These are phyloP conservation scores for Tricholomella constricta DNA, from an alignment of 768 basidiomycete species.

Conservation along the genomic window DNA sequence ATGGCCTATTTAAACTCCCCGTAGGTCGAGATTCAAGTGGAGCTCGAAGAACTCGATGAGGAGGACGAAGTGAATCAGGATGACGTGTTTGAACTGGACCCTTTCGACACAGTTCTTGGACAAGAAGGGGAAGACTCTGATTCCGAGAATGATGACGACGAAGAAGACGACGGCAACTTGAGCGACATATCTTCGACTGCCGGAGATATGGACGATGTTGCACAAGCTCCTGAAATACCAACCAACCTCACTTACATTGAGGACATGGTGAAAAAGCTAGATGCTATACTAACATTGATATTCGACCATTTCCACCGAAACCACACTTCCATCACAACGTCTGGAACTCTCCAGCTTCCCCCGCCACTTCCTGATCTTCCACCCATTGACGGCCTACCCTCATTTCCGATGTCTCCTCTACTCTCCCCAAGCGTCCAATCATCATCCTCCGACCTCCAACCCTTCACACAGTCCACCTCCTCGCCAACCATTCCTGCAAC, in stretches of 20 bases:
- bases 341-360: constrained; percentile 22
- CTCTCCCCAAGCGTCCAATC: constrained; percentile 20
- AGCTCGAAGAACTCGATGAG: constrained; percentile 88
- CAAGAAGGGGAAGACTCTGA: constrained; percentile 68
- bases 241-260: constrained; percentile 69
- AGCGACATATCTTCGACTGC: constrained; percentile 80
- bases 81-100: constrained; percentile 77
- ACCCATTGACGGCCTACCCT: constrained; percentile 25
- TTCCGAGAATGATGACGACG: constrained; percentile 53
- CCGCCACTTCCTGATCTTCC: constrained; percentile 39
- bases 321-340: constrained; percentile 28
- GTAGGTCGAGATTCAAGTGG: constrained; percentile 96
- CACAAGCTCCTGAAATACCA: constrained; percentile 41
- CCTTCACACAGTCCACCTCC: constrained; percentile 19
- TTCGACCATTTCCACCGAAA: constrained; percentile 80
- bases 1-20: neutral
- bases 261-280: constrained; percentile 91
- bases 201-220: constrained; percentile 47
- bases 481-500: constrained; percentile 25
- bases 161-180: constrained; percentile 45
- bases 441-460: constrained; percentile 5
- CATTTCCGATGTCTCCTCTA: constrained; percentile 29
- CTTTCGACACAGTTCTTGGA: constrained; percentile 82
- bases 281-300: constrained; percentile 80
- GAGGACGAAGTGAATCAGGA: constrained; percentile 52